Conservation (phyloP, 140 eudicot genomes). For the Bidens hawaiensis region DNA sequence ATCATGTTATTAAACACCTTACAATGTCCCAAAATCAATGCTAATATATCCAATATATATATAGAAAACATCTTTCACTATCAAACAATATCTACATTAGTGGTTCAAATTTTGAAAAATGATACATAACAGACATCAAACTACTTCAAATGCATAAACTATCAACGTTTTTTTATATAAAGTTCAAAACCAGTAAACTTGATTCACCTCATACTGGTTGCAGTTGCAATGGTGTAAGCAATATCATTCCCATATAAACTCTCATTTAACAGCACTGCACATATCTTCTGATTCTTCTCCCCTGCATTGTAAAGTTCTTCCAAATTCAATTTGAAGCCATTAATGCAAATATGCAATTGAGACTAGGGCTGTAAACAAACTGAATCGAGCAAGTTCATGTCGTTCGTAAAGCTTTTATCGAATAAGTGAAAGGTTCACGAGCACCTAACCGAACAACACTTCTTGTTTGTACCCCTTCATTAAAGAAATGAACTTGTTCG, state of each 20-base stretch:
- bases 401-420: too few species aligned
- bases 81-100: not conserved
- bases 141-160: slow-evolving; percentile 10
- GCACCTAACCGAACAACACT: too few species aligned
- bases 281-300: slow-evolving; percentile 32
- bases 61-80: not conserved
- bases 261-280: slow-evolving; percentile 46
- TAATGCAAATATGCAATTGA: not conserved
- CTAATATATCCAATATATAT: not conserved
- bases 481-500: too few species aligned
- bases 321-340: slow-evolving; percentile 19
- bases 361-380: too few species aligned
- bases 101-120: not conserved
- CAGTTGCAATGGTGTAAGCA: slow-evolving; percentile 58
- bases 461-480: too few species aligned
- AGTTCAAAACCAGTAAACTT: not conserved
- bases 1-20: not conserved
- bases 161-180: not conserved
- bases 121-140: not conserved
- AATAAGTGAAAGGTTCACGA: too few species aligned
- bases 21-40: not conserved
- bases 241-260: slow-evolving; percentile 49
- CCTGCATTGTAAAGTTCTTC: slow-evolving; percentile 38
- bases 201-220: slow-evolving; percentile 45
- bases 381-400: too few species aligned